Base-by-base conservation (phyloP, 176 grass and related monocot genomes). In the Oryza nivara region DNA sequence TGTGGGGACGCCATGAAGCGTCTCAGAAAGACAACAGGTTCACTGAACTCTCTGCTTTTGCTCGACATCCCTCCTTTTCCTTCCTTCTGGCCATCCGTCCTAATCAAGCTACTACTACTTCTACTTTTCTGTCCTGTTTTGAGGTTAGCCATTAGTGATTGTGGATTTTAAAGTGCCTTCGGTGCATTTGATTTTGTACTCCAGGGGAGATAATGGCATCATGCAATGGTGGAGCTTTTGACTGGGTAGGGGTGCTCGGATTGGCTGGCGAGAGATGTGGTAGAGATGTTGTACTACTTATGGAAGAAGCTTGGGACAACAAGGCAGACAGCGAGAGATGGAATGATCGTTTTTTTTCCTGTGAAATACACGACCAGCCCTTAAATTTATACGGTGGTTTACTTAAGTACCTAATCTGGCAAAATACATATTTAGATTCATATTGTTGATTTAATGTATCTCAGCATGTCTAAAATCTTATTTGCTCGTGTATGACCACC, bases 1-100 rank as follows among this genome's bases (percentile, higher is more conserved):
- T n/a, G 8, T 14, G 43, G 70, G 30, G 17, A 1, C 46, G 46
- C 40, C 40, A 41, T 41, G 40, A 41, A 41, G 40, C 40, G 40
- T 41, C 40, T 41, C 40, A 12, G 54, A 20, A 7, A 9, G 8
- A 52, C 41, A 35, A 30, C 70, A 84, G 87, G 65, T 85, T 70
- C 87, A 40, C 1, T 32, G 76, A 51, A 85, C 72, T 43, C 72
- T 43, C 34, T 67, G 26, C 70, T 20, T 34, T 23, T 70, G 61
- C 40, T 86, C 38, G 28, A 34, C 83, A 51, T 44, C 9, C 43
- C 10, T 44, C 9, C 23, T 1, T 44, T 44, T 12, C 23, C 51
- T 56, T 20, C 34, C 7, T 46, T 3, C 40, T 61, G 15, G 11
- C 47, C 23, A 9, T 84, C 47, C 47, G 13, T 49, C 81, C 51